Conservation (phyloP, 768 basidiomycete genomes). For the Hortiboletus campestris region DNA sequence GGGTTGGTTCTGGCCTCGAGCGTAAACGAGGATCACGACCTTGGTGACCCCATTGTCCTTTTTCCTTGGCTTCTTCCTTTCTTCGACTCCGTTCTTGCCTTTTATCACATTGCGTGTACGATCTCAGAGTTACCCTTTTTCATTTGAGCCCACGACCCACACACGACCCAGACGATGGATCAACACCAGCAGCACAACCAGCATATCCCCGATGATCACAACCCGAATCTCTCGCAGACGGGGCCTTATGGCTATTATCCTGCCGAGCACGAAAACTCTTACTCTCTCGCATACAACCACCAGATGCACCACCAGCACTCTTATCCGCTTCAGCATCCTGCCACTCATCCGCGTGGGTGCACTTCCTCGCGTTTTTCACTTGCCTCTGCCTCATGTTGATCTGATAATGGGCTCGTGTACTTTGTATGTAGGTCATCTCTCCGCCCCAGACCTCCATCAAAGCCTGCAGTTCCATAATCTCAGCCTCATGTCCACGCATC, state of each 20-base stretch:
- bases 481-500: slow-evolving; percentile 66
- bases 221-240: slow-evolving; percentile 38
- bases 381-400: slow-evolving; percentile 58
- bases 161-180: slow-evolving; percentile 43
- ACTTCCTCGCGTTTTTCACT: slow-evolving; percentile 41
- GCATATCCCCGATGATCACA: slow-evolving; percentile 50
- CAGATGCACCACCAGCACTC: slow-evolving; percentile 43
- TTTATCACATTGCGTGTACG: slow-evolving; percentile 35
- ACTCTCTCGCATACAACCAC: slow-evolving; percentile 51
- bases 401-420: slow-evolving; percentile 56
- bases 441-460: slow-evolving; percentile 66
- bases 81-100: slow-evolving; percentile 34
- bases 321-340: slow-evolving; percentile 58
- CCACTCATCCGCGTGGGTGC: slow-evolving; percentile 73
- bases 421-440: slow-evolving; percentile 58
- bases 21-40: slow-evolving; percentile 29
- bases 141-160: slow-evolving; percentile 35
- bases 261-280: slow-evolving; percentile 53
- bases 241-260: slow-evolving; percentile 51
- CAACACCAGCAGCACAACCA: slow-evolving; percentile 43
- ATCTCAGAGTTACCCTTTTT: slow-evolving; percentile 33
- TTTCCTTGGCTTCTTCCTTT: slow-evolving; percentile 35
- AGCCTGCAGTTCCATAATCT: slow-evolving; percentile 59
- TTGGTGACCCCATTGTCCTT: slow-evolving; percentile 26
- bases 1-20: slow-evolving; percentile 28